phyloP scores from a whole-genome alignment of 306 rosid genomes.

The Glycine tomentella region DNA sequence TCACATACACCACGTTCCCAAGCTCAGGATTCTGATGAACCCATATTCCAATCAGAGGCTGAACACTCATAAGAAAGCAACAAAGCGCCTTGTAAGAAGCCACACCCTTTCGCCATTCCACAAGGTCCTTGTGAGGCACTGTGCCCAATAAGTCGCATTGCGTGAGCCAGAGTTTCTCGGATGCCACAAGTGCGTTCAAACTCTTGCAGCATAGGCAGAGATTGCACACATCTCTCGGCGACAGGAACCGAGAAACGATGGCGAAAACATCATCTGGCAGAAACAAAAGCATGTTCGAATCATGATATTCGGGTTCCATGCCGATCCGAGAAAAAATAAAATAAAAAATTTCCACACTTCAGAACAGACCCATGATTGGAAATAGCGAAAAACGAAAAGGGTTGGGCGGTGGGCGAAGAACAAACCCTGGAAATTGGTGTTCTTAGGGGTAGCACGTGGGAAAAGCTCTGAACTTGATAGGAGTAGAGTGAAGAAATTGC shows the following conservation, averaged over 20 bases:
- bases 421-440: constrained; percentile 33
- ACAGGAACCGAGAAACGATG: constrained; percentile 61
- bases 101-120: constrained; percentile 79
- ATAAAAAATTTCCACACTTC: constrained; percentile 18
- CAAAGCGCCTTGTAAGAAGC: constrained; percentile 81
- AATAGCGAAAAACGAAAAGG: constrained; percentile 35
- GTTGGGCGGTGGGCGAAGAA: constrained; percentile 21
- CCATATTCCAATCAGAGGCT: constrained; percentile 91
- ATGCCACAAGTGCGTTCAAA: constrained; percentile 62
- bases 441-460: not conserved
- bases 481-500: constrained; percentile 38
- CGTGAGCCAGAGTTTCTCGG: constrained; percentile 83
- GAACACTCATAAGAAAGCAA: constrained; percentile 67
- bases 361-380: constrained; percentile 14
- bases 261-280: constrained; percentile 82
- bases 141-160: constrained; percentile 71
- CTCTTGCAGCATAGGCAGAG: constrained; percentile 71
- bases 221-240: constrained; percentile 76
- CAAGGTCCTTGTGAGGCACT: constrained; percentile 64
- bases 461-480: not conserved
- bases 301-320: constrained; percentile 59
- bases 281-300: constrained; percentile 64
- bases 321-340: constrained; percentile 30
- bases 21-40: constrained; percentile 99
- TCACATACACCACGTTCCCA: constrained; percentile 91